Conservation (phyloP, 768 basidiomycete genomes). For the Exidia glandulosa region DNA sequence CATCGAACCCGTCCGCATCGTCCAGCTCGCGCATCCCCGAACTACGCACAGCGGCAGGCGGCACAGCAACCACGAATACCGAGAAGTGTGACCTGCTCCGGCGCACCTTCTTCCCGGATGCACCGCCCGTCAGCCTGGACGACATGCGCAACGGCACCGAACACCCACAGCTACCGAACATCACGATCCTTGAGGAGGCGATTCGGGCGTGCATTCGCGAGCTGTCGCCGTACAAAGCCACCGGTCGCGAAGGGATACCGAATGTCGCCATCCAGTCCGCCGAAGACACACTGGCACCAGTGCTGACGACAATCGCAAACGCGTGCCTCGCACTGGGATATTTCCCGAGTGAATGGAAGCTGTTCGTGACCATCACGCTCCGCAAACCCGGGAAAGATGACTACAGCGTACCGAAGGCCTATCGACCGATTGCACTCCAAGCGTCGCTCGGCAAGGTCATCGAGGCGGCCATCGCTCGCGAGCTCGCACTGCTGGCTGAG, state of each 20-base stretch:
- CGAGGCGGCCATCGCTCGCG: conserved; percentile 11
- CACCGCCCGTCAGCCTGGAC: background rate
- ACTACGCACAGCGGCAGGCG: background rate
- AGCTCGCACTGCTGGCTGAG: conserved; percentile 18
- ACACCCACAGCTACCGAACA: no score
- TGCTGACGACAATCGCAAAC: background rate
- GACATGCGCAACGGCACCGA: background rate
- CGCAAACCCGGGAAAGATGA: conserved; percentile 24
- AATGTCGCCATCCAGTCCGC: conserved; percentile 1
- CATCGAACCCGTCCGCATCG: background rate
- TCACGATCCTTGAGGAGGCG: no score
- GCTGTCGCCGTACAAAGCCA: background rate
- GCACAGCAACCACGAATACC: background rate
- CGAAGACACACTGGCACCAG: background rate
- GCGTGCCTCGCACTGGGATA: background rate
- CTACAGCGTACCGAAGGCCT: conserved; percentile 25
- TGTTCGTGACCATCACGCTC: conserved; percentile 19
- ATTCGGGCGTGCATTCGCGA: no score
- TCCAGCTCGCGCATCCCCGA: background rate
- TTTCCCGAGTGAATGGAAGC: conserved; percentile 15
- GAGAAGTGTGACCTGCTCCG: background rate
- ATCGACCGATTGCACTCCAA: conserved; percentile 28
- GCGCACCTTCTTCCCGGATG: background rate
- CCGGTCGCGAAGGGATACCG: conserved; percentile 2
- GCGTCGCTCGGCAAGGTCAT: conserved; percentile 22